Base-by-base conservation (phyloP, 2,329 filamentous ascomycete species). In the Penicillium sp. region DNA sequence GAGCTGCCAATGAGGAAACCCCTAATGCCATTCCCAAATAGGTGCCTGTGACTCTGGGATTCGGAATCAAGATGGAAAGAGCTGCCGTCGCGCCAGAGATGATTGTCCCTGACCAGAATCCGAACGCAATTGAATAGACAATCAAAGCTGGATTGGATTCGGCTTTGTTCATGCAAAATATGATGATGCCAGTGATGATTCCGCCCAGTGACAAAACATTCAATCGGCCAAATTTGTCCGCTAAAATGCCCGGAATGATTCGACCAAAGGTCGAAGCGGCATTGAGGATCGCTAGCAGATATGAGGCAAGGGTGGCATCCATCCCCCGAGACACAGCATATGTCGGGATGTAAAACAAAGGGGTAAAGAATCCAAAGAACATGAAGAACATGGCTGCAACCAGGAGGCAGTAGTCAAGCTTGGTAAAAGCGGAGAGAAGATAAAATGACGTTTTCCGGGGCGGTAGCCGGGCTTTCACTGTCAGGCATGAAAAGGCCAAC, bases 281-380 rank as follows among this genome's bases (percentile, higher is more conserved):
- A 65, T 89, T 89, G 62, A 88, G 75, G 42, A 89, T 83, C 3
- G 86, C 79, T 2, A 89, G 71, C n/a, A 89, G 76, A 64, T 87
- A 89, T 55, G 83, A 86, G 0, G 83, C 81, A 1, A 88, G 67
- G 0, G 78, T 74, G 3, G 75, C 62, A 52, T 69, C 68, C 0
- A 81, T 76, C 57, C 87, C 79, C 34, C 59, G 54, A 3, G 52
- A 22, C 3, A 67, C 54, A 2, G 66, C 67, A 45, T 68, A 69
- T 7, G 57, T 62, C 7, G 66, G 59, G 18, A 73, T 52, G 49
- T 68, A 73, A 57, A 73, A 73, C 32, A 73, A 50, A 1, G 68
- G 70, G 0, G 56, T 56, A 48, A 66, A 72, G 52, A 73, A 57
- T 1, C 68, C 69, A 3, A 68, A 43, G 36, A 62, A 63, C 36